Evolutionary conservation across 2,329 filamentous ascomycete genomes (phyloP).

Genomic region (Aspergillus terreus): DNA sequence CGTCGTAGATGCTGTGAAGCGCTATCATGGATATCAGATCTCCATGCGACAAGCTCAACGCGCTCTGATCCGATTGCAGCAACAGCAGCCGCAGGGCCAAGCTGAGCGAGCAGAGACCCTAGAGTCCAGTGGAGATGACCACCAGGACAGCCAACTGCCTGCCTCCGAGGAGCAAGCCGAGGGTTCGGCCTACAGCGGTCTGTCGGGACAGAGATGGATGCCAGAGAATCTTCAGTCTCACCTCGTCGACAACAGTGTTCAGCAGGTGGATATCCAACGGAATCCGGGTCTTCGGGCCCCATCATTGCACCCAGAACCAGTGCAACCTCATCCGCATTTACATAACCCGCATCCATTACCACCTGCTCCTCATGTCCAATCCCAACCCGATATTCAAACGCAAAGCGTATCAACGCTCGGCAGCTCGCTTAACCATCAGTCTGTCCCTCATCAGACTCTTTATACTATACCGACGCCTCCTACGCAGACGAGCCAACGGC

Average conservation of each 20-base stretch:
- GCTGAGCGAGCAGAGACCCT: conserved; percentile 19
- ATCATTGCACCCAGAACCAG: conserved; percentile 17
- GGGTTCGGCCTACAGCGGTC: conserved; percentile 22
- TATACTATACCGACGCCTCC: conserved; percentile 20
- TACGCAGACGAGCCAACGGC: conserved; percentile 18
- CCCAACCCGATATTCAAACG: conserved; percentile 18
- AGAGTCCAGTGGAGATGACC: conserved; percentile 23
- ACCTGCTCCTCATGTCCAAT: conserved; percentile 13
- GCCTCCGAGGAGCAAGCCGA: conserved; percentile 24
- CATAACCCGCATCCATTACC: conserved; percentile 13
- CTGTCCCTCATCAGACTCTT: conserved; percentile 20
- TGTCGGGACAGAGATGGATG: conserved; percentile 32
- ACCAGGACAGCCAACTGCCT: conserved; percentile 22
- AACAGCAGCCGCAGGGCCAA: conserved; percentile 21
- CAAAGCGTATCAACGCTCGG: conserved; percentile 20
- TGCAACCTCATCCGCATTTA: conserved; percentile 13
- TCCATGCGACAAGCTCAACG: conserved; percentile 38
- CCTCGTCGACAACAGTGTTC: conserved; percentile 26
- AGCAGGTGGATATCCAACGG: conserved; percentile 19
- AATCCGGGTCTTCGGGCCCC: conserved; percentile 16
- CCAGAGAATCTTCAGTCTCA: conserved; percentile 24
- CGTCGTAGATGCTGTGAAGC: conserved; percentile 38
- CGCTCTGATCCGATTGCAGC: conserved; percentile 34
- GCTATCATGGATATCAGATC: conserved; percentile 40
- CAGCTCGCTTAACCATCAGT: conserved; percentile 20